Percentiles rank a stretch among this genome's conserved stretches.
Conservation (phyloP, 2,329 filamentous ascomycete species). For the Calycina marina region DNA sequence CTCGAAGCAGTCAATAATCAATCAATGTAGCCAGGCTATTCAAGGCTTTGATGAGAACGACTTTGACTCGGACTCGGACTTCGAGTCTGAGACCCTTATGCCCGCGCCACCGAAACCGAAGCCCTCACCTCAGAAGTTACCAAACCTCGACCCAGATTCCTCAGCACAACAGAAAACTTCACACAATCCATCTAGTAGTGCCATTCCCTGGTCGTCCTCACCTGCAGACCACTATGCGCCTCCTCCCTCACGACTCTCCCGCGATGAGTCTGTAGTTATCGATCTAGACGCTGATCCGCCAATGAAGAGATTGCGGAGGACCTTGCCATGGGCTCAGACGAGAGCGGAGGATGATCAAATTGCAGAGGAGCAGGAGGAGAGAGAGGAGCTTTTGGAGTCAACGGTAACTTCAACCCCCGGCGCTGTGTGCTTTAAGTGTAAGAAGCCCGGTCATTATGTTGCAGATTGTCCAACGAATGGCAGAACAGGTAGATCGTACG, state of each 20-base stretch:
- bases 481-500: slow-evolving; percentile 7
- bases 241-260: slow-evolving; percentile 12
- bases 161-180: slow-evolving; percentile 3
- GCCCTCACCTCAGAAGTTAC: slow-evolving; percentile 2
- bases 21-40: slow-evolving; percentile 7
- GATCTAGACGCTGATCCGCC: slow-evolving; percentile 13
- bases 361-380: slow-evolving; percentile 9
- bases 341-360: slow-evolving; percentile 21
- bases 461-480: slow-evolving; percentile 8
- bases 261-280: slow-evolving; percentile 3
- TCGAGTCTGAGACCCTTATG: slow-evolving; percentile 39
- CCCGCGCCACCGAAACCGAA: slow-evolving; percentile 30
- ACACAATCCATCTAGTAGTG: slow-evolving; percentile 17
- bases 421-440: slow-evolving; percentile 10
- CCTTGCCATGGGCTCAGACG: slow-evolving; percentile 19
- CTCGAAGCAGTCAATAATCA: slow-evolving; percentile 13
- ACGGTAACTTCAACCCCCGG: slow-evolving; percentile 6
- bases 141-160: not conserved
- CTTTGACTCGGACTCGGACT: slow-evolving; percentile 65
- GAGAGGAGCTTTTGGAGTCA: slow-evolving; percentile 6
- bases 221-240: slow-evolving; percentile 29
- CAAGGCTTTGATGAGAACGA: slow-evolving; percentile 64
- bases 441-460: slow-evolving; percentile 8
- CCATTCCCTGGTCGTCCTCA: slow-evolving; percentile 28
- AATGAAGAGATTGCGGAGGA: slow-evolving; percentile 25